These are phyloP conservation scores for Eucalyptus leucophloia DNA, from an alignment of 345 rosid species.

Conservation along the genomic window DNA sequence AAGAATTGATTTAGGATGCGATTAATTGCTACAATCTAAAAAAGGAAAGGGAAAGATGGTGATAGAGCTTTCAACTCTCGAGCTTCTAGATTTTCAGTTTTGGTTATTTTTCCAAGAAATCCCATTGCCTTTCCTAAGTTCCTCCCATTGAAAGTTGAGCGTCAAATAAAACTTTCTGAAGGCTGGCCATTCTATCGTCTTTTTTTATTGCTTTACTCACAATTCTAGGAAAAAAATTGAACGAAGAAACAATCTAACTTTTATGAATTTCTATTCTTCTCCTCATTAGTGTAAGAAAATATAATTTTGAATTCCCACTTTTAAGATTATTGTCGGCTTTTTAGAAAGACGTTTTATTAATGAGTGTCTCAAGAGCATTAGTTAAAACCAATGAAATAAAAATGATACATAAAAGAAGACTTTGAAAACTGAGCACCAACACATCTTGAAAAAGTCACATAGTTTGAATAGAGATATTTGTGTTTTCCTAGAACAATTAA, in stretches of 20 bases:
- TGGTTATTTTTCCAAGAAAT: not conserved
- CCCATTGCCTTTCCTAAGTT: not conserved
- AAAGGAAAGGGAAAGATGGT: not conserved
- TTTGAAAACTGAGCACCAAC: not conserved
- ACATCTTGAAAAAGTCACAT: not conserved
- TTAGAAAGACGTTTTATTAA: accelerated
- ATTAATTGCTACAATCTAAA: not conserved
- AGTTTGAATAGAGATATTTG: not conserved
- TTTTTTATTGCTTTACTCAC: not conserved
- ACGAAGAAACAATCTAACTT: not conserved
- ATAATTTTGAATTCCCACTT: not conserved
- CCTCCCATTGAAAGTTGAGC: not conserved
- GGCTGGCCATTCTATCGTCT: not conserved
- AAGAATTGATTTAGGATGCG: not conserved
- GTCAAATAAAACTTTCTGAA: not conserved
- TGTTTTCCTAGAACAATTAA: not conserved
- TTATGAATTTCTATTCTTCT: not conserved
- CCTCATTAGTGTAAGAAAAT: not conserved
- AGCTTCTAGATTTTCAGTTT: not conserved
- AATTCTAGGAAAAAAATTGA: not conserved
- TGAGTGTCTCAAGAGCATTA: not conserved
- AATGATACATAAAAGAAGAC: not conserved
- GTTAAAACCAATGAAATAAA: accelerated
- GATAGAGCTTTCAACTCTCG: not conserved
- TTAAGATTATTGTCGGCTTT: not conserved